A percentile compares a stretch with the other conserved stretches of the same genome.
phyloP scores from a whole-genome alignment of 179 eudicot species.

The Carnegiea gigantea region DNA sequence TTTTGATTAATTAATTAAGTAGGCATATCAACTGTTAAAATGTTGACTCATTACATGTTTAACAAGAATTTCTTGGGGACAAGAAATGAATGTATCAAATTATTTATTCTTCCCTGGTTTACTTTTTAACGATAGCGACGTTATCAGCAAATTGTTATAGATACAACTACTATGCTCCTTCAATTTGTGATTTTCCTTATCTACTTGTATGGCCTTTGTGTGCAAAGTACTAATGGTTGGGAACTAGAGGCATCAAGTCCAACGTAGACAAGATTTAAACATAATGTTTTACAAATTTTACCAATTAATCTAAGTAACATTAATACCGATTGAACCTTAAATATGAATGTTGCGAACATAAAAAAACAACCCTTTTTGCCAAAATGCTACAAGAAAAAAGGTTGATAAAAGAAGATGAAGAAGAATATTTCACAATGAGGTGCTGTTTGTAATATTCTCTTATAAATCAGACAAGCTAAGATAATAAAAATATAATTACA shows the following conservation, averaged over 20 bases:
- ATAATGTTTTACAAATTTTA: too few relatives aligned
- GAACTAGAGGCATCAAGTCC: not conserved
- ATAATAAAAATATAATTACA: too few relatives aligned
- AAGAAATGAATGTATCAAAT: not conserved
- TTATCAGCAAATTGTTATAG: not conserved
- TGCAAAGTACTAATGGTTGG: not conserved
- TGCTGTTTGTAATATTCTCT: too few relatives aligned
- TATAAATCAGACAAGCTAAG: too few relatives aligned
- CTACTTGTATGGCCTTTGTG: not conserved
- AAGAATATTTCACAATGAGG: too few relatives aligned
- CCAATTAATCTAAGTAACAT: too few relatives aligned
- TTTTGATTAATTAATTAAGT: not conserved
- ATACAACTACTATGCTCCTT: not conserved
- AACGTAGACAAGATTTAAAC: not conserved
- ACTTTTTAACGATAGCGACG: not conserved
- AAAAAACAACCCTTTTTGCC: too few relatives aligned
- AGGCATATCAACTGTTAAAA: conserved; percentile 2
- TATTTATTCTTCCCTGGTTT: not conserved
- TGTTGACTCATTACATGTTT: not conserved
- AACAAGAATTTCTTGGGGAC: not conserved
- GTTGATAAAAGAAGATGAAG: too few relatives aligned
- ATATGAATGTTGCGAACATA: too few relatives aligned
- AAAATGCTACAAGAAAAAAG: too few relatives aligned
- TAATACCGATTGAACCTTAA: too few relatives aligned
- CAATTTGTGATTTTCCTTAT: not conserved